Evolutionary conservation across 768 basidiomycete genomes (phyloP), one percentile per base, ranked within the genome.

Genomic region (Leccinum imitatum): DNA sequence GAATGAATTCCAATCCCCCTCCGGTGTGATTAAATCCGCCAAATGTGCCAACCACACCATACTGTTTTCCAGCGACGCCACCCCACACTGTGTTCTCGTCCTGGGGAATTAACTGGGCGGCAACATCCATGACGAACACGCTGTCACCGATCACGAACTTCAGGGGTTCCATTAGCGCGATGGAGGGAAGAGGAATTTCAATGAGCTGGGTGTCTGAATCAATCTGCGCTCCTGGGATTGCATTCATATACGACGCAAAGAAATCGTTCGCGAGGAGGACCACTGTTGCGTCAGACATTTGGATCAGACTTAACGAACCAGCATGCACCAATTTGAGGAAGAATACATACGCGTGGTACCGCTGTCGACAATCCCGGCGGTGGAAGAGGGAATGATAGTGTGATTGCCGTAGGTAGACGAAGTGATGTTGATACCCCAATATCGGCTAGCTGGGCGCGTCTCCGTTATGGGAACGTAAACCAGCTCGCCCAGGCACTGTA

Each of bases 401-500:
- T 52, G 17, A 5, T 3, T 9, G 33, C 68, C 65, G 23, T 64
- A 71, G 1, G 59, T 61, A 7, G 37, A 44, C 6, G 13, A 31
- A 31, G 30, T 31, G 30, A 31, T 10, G 9, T 31, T 31, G 30
- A 31, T 31, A 31, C 30, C 30, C 30, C 30, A 31, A 10, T 31
- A 31, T 3, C 10, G 10, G 30, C 30, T 10, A 31, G 30, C 30
- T 10, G 30, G 30, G 9, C 0, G 9, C 9, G 9, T 31, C 30
- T 31, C 9, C 9, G 30, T 31, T 31, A 31, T 10, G 30, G 30
- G 30, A 31, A 31, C 30, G 30, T 31, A 31, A 33, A 54, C 65
- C 33, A 72, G 44, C 17, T 48, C 14, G 14, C 73, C 70, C n/a
- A 60, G 44, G 52, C 67, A 66, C 66, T 73, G 39, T 10, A 39